Percentiles rank a stretch among this genome's conserved stretches.
phyloP scores from a whole-genome alignment of 129 eudicot genomes.

The Flaveria trinervia region DNA sequence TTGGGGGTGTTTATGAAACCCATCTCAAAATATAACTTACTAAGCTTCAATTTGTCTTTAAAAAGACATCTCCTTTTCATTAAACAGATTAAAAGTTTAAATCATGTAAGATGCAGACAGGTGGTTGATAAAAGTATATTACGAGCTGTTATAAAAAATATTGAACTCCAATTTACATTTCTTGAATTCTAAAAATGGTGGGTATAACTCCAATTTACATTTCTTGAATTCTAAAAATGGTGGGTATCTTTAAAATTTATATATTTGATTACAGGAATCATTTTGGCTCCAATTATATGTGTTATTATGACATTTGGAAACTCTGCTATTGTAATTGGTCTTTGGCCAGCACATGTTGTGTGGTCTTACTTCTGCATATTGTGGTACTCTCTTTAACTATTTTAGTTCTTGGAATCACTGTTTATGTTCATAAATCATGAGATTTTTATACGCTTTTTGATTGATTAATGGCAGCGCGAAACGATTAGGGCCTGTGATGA shows the following conservation, averaged over 20 bases:
- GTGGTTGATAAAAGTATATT: no score
- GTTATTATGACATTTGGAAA: slow-evolving; percentile 59
- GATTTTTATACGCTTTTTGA: neutral
- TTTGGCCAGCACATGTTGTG: slow-evolving; percentile 74
- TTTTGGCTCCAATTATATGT: slow-evolving; percentile 70
- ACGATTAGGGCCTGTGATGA: slow-evolving; percentile 76
- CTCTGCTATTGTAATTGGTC: slow-evolving; percentile 71
- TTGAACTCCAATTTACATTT: neutral
- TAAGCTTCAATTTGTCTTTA: neutral
- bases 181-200: neutral
- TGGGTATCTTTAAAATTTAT: slow-evolving; percentile 13
- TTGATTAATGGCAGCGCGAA: slow-evolving; percentile 59
- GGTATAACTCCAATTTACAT: neutral
- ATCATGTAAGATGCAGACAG: no score
- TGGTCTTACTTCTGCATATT: slow-evolving; percentile 63
- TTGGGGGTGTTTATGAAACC: neutral
- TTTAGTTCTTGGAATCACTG: neutral
- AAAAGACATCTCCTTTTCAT: no score
- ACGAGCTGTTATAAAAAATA: no score
- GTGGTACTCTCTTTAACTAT: slow-evolving; percentile 46
- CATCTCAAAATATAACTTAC: neutral
- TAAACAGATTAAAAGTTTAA: no score
- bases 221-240: neutral
- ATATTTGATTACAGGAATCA: slow-evolving; percentile 33
- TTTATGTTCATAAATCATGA: slow-evolving; percentile 7